Evolutionary conservation across 2,329 filamentous ascomycete species (phyloP).

Genomic region (Pseudogymnoascus sp.): DNA sequence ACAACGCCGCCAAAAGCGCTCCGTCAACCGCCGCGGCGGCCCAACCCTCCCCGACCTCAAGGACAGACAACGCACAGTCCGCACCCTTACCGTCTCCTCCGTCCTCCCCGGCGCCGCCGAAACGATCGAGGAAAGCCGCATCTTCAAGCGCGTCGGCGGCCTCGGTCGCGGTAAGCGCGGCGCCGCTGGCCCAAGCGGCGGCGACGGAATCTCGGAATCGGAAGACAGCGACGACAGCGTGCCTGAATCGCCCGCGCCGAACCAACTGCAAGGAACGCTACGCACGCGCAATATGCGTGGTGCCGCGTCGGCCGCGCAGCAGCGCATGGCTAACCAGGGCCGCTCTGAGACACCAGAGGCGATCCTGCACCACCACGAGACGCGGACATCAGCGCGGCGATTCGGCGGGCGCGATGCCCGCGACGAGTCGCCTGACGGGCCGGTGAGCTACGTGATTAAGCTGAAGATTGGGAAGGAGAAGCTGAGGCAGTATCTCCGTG

Average conservation of each 20-base stretch:
- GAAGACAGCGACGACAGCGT: constrained; percentile 85
- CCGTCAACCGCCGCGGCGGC: constrained; percentile 85
- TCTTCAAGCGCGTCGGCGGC: constrained; percentile 71
- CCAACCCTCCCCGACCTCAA: constrained; percentile 93
- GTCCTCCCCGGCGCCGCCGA: constrained; percentile 81
- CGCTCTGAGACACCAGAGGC: constrained; percentile 87
- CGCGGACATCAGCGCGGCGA: constrained; percentile 55
- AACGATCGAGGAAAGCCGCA: constrained; percentile 71
- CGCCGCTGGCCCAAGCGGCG: constrained; percentile 47
- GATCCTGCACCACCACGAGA: constrained; percentile 62
- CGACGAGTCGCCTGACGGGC: constrained; percentile 71
- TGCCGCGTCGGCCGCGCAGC: constrained; percentile 77
- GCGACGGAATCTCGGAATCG: constrained; percentile 73
- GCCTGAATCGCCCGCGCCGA: constrained; percentile 74
- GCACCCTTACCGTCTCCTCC: constrained; percentile 84
- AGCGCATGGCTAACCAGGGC: constrained; percentile 72
- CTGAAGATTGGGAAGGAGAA: constrained; percentile 66
- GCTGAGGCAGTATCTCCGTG: constrained; percentile 56
- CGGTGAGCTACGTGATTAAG: constrained; percentile 58
- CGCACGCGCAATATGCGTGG: constrained; percentile 83
- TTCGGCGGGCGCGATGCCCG: constrained; percentile 51
- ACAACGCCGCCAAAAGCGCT: constrained; percentile 88
- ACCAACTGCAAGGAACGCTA: constrained; percentile 67
- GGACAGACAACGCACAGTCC: constrained; percentile 85
- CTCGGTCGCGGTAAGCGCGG: constrained; percentile 47